Evolutionary conservation across 306 rosid genomes (phyloP), one percentile per base, ranked within the genome.

Genomic region (Quercus berberidifolia): DNA sequence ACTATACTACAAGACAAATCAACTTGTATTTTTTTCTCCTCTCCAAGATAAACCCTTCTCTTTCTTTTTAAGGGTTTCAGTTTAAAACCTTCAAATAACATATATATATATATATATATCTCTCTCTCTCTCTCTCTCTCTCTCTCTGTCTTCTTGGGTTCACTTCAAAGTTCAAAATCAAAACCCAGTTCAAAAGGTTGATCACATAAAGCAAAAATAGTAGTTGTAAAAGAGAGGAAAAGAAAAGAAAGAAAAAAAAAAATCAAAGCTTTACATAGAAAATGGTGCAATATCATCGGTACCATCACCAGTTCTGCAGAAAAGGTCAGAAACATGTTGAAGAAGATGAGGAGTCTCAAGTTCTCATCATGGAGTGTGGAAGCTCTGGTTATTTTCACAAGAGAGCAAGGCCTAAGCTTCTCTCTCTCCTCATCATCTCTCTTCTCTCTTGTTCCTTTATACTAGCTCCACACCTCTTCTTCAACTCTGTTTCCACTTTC

Each of bases 281-380:
- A 54, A 94, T 92, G 99, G 94, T 90, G 21, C 83, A 84, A 43
- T 69, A 88, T 17, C 87, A 83, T 21, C 87, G 97, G 20, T 77
- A 78, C 80, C 85, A 88, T 65, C 89, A 85, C 26, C 75, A 33
- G 26, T 33, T 1, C 17, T 49, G 83, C 28, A 89, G 82, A 71
- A 92, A 85, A 57, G 77, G 54, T 10, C 60, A 79, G 8, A 87
- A 75, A 11, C 64, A 58, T 78, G 33, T 49, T 21, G 79, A 73
- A 69, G 83, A 72, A 30, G 92, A 85, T 63, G 90, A 86, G 17
- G 94, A 91, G 43, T 84, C 90, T 26, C 95, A 74, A 21, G 72
- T 49, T 15, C 26, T 76, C 77, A n/a, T 79, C 1, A 81, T 91
- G 88, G 92, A 79, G 33, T 90, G 89, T 19, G 31, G 80, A 13